These are phyloP conservation scores for Coccinonectria pachysandricola DNA, from an alignment of 2,329 filamentous ascomycete genomes.

Conservation along the genomic window DNA sequence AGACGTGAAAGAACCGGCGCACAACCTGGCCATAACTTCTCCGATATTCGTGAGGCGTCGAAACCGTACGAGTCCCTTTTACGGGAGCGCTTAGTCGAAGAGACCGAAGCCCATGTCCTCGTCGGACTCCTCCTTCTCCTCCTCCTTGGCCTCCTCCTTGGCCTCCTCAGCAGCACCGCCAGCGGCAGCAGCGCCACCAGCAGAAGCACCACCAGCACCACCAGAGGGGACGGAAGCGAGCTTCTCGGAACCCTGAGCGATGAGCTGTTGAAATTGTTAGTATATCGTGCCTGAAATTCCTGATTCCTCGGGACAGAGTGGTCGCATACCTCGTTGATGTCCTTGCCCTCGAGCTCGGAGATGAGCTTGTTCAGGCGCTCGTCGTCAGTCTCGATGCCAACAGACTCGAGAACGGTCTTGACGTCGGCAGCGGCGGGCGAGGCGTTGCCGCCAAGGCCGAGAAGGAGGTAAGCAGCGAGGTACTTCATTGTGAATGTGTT, in stretches of 20 bases:
- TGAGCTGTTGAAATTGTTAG: conserved; percentile 53
- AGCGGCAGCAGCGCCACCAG: conserved; percentile 56
- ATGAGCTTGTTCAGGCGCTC: conserved; percentile 82
- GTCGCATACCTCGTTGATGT: conserved; percentile 74
- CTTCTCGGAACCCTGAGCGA: conserved; percentile 81
- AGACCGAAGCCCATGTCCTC: conserved; percentile 72
- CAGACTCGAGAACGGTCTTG: conserved; percentile 80
- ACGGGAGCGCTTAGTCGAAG: conserved; percentile 51
- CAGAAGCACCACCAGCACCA: conserved; percentile 64
- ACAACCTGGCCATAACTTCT: conserved; percentile 23
- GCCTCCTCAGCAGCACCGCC: conserved; percentile 58
- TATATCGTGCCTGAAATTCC: background rate
- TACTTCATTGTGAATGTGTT: conserved; percentile 84
- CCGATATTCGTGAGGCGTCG: conserved; percentile 24
- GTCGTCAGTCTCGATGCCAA: conserved; percentile 87
- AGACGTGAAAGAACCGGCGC: conserved; percentile 22
- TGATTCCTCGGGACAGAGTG: background rate
- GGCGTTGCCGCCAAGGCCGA: conserved; percentile 85
- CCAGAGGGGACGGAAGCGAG: conserved; percentile 96
- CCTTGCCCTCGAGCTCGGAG: conserved; percentile 83
- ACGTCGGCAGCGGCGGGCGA: conserved; percentile 77
- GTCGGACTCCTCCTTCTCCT: conserved; percentile 49
- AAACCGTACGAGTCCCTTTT: conserved; percentile 18
- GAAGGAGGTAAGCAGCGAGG: conserved; percentile 97
- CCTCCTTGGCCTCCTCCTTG: conserved; percentile 77